A percentile compares a stretch with the other conserved stretches of the same genome.
phyloP scores from a whole-genome alignment of 2,329 filamentous ascomycete genomes.

The Aureobasidium sp. region DNA sequence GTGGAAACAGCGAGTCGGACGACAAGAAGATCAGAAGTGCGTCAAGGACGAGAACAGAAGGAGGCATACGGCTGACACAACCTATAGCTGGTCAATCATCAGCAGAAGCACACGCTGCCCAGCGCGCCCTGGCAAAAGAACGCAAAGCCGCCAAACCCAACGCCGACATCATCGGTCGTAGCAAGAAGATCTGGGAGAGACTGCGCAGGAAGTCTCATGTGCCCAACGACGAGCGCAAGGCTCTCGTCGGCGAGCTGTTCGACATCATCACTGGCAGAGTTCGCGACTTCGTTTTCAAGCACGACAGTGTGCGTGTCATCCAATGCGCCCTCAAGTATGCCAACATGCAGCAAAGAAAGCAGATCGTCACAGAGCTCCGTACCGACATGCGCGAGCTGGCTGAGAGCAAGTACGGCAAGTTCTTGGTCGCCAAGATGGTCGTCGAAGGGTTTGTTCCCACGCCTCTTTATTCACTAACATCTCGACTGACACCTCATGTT shows the following conservation, averaged over 20 bases:
- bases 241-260: conserved; percentile 83
- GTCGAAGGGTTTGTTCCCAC: conserved; percentile 55
- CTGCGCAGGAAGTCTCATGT: conserved; percentile 90
- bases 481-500: neutral
- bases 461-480: neutral
- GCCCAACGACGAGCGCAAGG: conserved; percentile 77
- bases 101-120: conserved; percentile 84
- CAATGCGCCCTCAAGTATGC: conserved; percentile 97
- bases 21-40: conserved; percentile 18
- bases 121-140: conserved; percentile 80
- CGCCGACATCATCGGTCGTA: conserved; percentile 77
- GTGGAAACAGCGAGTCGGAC: conserved; percentile 5
- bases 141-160: conserved; percentile 90
- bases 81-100: conserved; percentile 49
- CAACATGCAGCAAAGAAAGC: conserved; percentile 71
- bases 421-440: conserved; percentile 89
- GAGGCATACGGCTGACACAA: neutral
- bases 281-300: conserved; percentile 96
- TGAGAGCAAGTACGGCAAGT: conserved; percentile 96
- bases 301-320: conserved; percentile 92
- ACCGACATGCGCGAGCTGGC: conserved; percentile 78
- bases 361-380: conserved; percentile 79
- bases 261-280: conserved; percentile 83
- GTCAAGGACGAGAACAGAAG: neutral
- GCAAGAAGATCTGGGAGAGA: conserved; percentile 96